Evolutionary conservation across 2,329 filamentous ascomycete genomes (phyloP), one percentile per base, ranked within the genome.

Genomic region (Neofusicoccum sp.): DNA sequence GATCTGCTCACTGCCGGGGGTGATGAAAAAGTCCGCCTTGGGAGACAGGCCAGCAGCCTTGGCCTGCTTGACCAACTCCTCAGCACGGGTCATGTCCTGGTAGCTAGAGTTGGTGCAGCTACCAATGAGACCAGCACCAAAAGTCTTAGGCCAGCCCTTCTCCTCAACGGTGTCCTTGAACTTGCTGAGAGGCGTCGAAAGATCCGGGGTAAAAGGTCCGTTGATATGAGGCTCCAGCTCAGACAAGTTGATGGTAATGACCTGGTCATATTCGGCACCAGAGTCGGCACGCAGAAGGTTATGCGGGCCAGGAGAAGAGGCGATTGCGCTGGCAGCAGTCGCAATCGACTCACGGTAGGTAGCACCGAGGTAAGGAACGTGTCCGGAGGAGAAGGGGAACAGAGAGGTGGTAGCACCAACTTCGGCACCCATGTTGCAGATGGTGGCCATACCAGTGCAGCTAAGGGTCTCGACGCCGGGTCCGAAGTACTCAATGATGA

Each of bases 41-140:
- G 95, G 92, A 79, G 91, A 90, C 63, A 99, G 81, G 14, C 95
- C 95, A n/a, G 92, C 95, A 62, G 88, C 86, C 57, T 88, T 84
- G 8, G 95, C 95, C 75, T 97, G 93, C 76, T 93, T 93, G 62
- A 98, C 91, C 61, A 99, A 85, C 71, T 92, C 87, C 78, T 97
- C 93, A 12, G 93, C 91, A 63, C 93, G 89, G 36, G 93, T 96
- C 95, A 99, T 99, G 74, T 99, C 95, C 78, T 97, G 89, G 75
- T 98, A 99, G 2, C 95, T 98, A 75, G 91, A 96, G 83, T 99
- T 99, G 54, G 95, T 99, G 82, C 95, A 99, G 79, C 92, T 96
- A 63, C 95, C 95, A 72, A 99, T 99, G 59, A 99, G 84, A 56
- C 93, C 93, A 28, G 95, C 93, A 11, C 92, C 95, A 63, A 99